phyloP scores from a whole-genome alignment of 2,329 filamentous ascomycete species.

The Fusarium humuli region DNA sequence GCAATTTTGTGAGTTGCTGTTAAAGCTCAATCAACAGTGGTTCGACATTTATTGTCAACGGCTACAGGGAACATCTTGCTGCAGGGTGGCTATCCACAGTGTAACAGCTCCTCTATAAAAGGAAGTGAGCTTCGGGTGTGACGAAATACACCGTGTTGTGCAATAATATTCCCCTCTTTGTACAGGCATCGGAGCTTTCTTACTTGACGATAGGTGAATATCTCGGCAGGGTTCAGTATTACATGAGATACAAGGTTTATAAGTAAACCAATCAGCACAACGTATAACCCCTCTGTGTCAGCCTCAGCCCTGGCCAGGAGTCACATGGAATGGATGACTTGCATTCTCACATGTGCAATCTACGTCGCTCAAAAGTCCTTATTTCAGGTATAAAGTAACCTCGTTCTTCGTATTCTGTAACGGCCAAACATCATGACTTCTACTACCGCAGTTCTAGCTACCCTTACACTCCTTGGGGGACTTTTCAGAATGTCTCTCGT shows the following conservation, averaged over 20 bases:
- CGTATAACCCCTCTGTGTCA: not conserved
- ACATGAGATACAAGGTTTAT: not conserved
- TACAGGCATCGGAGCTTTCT: not conserved
- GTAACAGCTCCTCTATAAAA: not conserved
- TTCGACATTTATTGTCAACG: no score
- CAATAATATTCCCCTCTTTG: not conserved
- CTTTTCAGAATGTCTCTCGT: not conserved
- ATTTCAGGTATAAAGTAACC: conserved; percentile 5
- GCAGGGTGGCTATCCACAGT: not conserved
- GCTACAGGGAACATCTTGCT: no score
- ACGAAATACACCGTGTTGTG: not conserved
- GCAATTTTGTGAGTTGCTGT: no score
- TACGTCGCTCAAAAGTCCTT: not conserved
- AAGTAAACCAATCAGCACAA: not conserved
- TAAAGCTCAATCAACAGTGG: no score
- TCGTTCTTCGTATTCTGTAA: not conserved
- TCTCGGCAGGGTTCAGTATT: not conserved
- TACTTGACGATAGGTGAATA: not conserved
- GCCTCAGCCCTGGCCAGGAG: not conserved
- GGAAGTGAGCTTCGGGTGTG: not conserved
- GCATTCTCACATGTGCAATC: not conserved
- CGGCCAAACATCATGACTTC: not conserved
- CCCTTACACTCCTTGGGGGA: not conserved
- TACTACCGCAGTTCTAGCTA: not conserved
- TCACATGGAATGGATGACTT: not conserved